Evolutionary conservation across 2,329 filamentous ascomycete species (phyloP).

Genomic region (Trematosphaeria pertusa): DNA sequence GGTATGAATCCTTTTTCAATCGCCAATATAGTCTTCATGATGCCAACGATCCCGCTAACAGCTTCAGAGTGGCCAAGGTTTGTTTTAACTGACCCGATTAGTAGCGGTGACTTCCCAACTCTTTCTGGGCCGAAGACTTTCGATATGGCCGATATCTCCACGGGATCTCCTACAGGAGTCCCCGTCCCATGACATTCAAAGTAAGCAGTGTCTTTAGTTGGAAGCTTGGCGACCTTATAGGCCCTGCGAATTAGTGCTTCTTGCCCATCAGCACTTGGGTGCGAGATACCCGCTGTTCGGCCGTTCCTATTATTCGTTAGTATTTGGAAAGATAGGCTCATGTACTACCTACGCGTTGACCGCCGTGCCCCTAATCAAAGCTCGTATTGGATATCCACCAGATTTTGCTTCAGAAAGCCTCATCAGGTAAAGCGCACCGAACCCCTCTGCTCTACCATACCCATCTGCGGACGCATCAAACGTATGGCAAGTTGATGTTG

Average conservation of each 20-base stretch:
- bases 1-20: slow-evolving; percentile 45
- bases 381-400: slow-evolving; percentile 22
- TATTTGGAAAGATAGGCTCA: too few relatives aligned
- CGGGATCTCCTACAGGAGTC: slow-evolving; percentile 57
- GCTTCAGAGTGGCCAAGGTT: slow-evolving; percentile 51
- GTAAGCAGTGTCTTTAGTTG: slow-evolving; percentile 15
- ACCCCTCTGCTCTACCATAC: slow-evolving; percentile 26
- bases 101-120: neutral
- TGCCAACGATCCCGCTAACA: slow-evolving; percentile 39
- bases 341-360: too few relatives aligned
- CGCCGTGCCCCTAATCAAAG: slow-evolving; percentile 18
- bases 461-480: slow-evolving; percentile 25
- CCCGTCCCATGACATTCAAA: slow-evolving; percentile 51
- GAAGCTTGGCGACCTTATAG: slow-evolving; percentile 14
- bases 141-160: slow-evolving; percentile 21
- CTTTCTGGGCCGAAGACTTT: slow-evolving; percentile 9
- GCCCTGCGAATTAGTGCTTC: slow-evolving; percentile 19
- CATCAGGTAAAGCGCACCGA: slow-evolving; percentile 23
- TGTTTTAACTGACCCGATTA: slow-evolving; percentile 30
- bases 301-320: too few relatives aligned
- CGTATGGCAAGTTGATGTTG: slow-evolving; percentile 18
- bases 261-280: slow-evolving; percentile 21
- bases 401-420: slow-evolving; percentile 6
- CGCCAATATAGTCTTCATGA: slow-evolving; percentile 47
- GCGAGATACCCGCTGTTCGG: slow-evolving; percentile 19